Evolutionary conservation across 306 rosid genomes (phyloP), one percentile per base, ranked within the genome.

Genomic region (Cicer cuneatum): DNA sequence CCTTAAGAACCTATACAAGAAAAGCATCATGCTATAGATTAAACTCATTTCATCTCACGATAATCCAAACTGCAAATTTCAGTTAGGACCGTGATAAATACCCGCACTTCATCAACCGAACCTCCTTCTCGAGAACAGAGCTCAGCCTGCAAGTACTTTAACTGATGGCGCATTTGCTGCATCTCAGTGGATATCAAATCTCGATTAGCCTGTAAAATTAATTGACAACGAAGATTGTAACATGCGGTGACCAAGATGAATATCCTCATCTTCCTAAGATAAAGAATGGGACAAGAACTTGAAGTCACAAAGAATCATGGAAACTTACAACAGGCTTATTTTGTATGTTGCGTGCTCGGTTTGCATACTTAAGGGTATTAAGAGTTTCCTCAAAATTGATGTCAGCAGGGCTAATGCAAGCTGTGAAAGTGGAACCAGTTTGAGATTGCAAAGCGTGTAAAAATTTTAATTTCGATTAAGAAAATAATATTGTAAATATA

Each of bases 301-400:
- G 15, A 49, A 49, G 49, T 62, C 66, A 75, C 62, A 73, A 56
- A 64, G 43, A 48, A 42, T 59, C 47, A 14, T 61, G 77, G 9
- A 80, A 87, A 83, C 93, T 85, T 86, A 91, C 97, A 61, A 91
- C 89, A 56, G 93, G 93, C 78, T 87, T 91, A 78, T 91, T 91
- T 83, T 91, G 97, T 77, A 91, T 91, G 82, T 91, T 91, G 72
- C 97, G 97, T 18, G 97, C 97, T 62, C 97, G 97, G 81, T 91
- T 91, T 56, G 97, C 97, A 74, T 91, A 91, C 73, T 91, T 91
- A 57, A 91, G 97, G 63, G 97, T 91, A 74, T 87, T 91, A 47
- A 89, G 92, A 62, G 89, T 85, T 85, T 91, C 97, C 83, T 91
- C 97, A 0, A 86, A 89, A 73, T 91, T 91, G 81, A 91, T 78